Conservation (phyloP, 139 green algal species). For the Pycnococcus provasolii region DNA sequence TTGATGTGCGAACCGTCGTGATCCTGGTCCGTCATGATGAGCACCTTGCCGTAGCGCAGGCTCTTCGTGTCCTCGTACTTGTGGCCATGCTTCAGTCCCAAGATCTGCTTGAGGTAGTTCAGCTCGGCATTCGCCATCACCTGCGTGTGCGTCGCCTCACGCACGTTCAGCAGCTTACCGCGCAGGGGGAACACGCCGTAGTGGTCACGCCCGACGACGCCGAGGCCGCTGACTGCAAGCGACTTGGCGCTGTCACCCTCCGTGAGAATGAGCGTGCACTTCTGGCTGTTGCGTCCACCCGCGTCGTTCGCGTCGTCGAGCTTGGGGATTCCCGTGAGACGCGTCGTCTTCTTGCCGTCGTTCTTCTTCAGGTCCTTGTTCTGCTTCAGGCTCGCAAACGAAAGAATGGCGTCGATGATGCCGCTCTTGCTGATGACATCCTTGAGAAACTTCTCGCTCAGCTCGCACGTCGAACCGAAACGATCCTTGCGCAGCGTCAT, state of each 20-base stretch:
- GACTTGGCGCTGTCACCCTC: constrained; percentile 97
- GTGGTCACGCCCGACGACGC: constrained; percentile 83
- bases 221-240: constrained; percentile 84
- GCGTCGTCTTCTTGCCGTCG: constrained; percentile 79
- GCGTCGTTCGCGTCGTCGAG: constrained; percentile 97
- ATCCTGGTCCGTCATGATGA: constrained; percentile 99
- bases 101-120: constrained; percentile 97
- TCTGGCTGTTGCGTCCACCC: constrained; percentile 60
- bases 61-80: constrained; percentile 76
- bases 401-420: constrained; percentile 77
- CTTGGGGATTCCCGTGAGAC: constrained; percentile 80
- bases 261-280: constrained; percentile 99
- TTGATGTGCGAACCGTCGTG: constrained; percentile 99
- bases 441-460: constrained; percentile 78
- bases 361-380: constrained; percentile 93
- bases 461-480: constrained; percentile 91
- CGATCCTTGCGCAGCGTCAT: constrained; percentile 67
- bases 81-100: constrained; percentile 94
- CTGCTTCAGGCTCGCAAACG: constrained; percentile 78
- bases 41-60: constrained; percentile 95
- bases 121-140: constrained; percentile 95
- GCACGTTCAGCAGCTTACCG: constrained; percentile 98
- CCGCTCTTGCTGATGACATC: constrained; percentile 38
- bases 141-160: constrained; percentile 76
- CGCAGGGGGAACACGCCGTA: constrained; percentile 96